Percentiles rank a stretch among this genome's conserved stretches.
These are phyloP conservation scores for Fusarium buxicola DNA, from an alignment of 2,329 filamentous ascomycete species.

Conservation along the genomic window DNA sequence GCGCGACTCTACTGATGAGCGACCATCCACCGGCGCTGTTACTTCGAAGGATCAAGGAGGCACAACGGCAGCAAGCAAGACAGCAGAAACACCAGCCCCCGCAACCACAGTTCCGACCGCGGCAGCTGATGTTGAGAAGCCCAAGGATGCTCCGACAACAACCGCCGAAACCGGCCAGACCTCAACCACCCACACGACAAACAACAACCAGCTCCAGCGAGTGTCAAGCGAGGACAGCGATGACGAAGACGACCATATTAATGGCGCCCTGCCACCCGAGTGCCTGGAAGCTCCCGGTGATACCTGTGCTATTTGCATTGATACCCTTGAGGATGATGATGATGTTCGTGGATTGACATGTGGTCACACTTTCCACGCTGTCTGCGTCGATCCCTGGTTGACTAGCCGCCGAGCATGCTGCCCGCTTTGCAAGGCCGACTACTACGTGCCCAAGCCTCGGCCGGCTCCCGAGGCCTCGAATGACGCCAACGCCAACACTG, in stretches of 20 bases:
- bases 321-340: constrained; percentile 93
- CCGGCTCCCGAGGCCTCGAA: constrained; percentile 58
- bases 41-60: constrained; percentile 33
- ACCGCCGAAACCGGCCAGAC: constrained; percentile 42
- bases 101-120: constrained; percentile 35
- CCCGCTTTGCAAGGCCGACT: constrained; percentile 97
- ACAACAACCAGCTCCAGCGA: constrained; percentile 50
- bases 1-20: constrained; percentile 58
- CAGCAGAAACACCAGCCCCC: constrained; percentile 22
- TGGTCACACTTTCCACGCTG: constrained; percentile 97
- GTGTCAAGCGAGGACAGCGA: constrained; percentile 65
- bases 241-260: constrained; percentile 84
- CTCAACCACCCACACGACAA: constrained; percentile 39
- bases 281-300: constrained; percentile 86
- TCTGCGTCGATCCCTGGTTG: constrained; percentile 95
- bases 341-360: constrained; percentile 94
- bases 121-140: constrained; percentile 36
- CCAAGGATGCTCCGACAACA: constrained; percentile 32
- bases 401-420: constrained; percentile 95
- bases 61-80: constrained; percentile 22
- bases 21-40: constrained; percentile 45
- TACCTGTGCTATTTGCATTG: constrained; percentile 95
- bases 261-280: constrained; percentile 84
- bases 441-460: constrained; percentile 93
- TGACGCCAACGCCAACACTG: constrained; percentile 49